These are phyloP conservation scores for Aurantiochytrium sp. DNA, from an alignment of 108 stramenopile genomes.

Conservation along the genomic window DNA sequence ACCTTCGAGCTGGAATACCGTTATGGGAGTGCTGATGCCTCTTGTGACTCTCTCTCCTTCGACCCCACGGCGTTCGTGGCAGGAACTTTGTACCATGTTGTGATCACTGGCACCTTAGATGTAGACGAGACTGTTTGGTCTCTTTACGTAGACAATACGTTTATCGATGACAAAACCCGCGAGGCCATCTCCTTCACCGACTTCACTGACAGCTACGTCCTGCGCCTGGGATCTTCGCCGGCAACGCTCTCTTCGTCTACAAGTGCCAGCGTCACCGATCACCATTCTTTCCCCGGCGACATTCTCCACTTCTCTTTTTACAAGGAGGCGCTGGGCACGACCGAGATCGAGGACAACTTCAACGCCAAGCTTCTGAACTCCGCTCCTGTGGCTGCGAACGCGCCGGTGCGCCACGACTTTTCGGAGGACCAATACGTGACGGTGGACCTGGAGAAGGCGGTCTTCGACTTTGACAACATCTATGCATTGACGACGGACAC, in stretches of 20 bases:
- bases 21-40: neutral
- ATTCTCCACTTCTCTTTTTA: neutral
- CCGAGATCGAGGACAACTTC: neutral
- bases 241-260: neutral
- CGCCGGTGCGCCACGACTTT: neutral
- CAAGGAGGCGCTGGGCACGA: neutral
- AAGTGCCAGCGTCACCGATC: too few species aligned
- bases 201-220: neutral
- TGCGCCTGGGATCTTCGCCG: constrained; percentile 12
- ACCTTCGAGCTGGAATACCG: neutral
- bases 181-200: neutral
- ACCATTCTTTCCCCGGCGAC: neutral
- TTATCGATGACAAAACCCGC: neutral
- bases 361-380: neutral
- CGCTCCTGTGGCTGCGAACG: neutral
- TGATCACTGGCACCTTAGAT: neutral
- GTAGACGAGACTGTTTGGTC: neutral
- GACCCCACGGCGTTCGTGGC: neutral
- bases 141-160: neutral
- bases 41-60: neutral
- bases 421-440: neutral
- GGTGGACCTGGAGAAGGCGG: neutral
- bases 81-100: neutral
- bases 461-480: neutral
- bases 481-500: neutral